Evolutionary conservation across 495 filamentous ascomycete species (phyloP).

Genomic region (Durotheca rogersii): DNA sequence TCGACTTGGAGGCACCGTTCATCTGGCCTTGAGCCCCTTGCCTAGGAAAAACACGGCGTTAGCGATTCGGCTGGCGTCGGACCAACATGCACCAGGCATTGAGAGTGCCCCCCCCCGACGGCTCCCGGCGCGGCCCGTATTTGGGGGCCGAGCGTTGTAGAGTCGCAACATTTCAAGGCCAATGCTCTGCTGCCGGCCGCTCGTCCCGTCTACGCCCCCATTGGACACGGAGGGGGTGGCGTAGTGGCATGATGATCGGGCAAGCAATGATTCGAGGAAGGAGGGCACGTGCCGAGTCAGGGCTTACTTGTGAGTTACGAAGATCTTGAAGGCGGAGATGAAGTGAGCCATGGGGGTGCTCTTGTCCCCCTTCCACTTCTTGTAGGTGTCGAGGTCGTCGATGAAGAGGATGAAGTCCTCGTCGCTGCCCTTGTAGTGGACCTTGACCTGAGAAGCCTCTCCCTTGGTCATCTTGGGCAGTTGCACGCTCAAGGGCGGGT

Average conservation of each 20-base stretch:
- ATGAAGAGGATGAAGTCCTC: constrained; percentile 93
- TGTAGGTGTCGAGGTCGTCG: constrained; percentile 66
- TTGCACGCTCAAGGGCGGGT: background rate
- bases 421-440: constrained; percentile 84
- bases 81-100: too few relatives aligned
- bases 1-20: constrained; percentile 69
- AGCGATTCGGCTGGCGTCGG: constrained; percentile 4
- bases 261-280: background rate
- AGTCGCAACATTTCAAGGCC: too few relatives aligned
- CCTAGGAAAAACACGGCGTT: constrained; percentile 48
- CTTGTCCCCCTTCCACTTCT: constrained; percentile 82
- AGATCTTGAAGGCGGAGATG: constrained; percentile 86
- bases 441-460: constrained; percentile 71
- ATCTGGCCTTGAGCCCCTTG: constrained; percentile 82
- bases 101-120: too few relatives aligned
- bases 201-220: too few relatives aligned
- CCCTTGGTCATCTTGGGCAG: constrained; percentile 70
- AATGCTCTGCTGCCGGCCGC: too few relatives aligned
- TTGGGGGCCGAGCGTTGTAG: constrained; percentile 6
- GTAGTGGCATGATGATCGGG: background rate
- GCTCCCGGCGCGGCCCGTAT: background rate
- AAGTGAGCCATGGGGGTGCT: constrained; percentile 78
- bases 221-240: background rate
- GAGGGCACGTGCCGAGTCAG: constrained; percentile 9
- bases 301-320: constrained; percentile 85